Base-by-base conservation (phyloP, 1,284 basidiomycete genomes). In the Anthracocystis panici-leucophaei region DNA sequence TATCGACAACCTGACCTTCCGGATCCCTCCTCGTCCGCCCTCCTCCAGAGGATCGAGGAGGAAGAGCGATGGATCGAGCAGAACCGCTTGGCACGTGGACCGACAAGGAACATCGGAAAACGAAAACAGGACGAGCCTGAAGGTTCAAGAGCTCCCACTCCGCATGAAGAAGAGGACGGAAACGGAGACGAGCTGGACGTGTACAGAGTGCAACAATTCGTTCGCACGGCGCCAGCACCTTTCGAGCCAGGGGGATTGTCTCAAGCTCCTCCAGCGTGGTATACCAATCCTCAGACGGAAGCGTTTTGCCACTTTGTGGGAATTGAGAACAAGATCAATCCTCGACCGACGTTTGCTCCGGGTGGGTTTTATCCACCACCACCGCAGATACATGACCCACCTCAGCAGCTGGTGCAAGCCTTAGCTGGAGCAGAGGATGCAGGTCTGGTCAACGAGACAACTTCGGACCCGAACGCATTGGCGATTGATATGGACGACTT, bases 221-320 rank as follows among this genome's bases (percentile, higher is more conserved):
- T 59, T 0, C 64, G 62, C 4, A 84, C 82, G 0, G 82, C 82
- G 14, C 81, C 81, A 4, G 89, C 90, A 2, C 77, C 87, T 14
- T 84, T 83, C 10, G 84, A 87, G 57, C 84, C 86, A 6, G 87
- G 87, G 1, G 86, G 86, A 25, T 77, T 84, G 45, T 16, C 71
- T 63, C 57, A 57, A 6, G 73, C 75, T 20, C 81, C 57, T 5
- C 78, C 90, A 5, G 89, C 89, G 7, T 91, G 90, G 87, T 95
- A 93, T 85, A 91, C 91, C 6, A 97, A 97, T 81, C 92, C 93
- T 10, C 96, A 98, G 82, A 99, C 95, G 0, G 90, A 90, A 60
- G 91, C 93, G 1, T 92, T 97, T 76, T 94, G 93, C 79, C 85
- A 87, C 27, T 90, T 97, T 88, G 83, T 97, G 29, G 89, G 89